Evolutionary conservation across 2,329 filamentous ascomycete genomes (phyloP), one percentile per base, ranked within the genome.

Genomic region (Venturia aucupariae): DNA sequence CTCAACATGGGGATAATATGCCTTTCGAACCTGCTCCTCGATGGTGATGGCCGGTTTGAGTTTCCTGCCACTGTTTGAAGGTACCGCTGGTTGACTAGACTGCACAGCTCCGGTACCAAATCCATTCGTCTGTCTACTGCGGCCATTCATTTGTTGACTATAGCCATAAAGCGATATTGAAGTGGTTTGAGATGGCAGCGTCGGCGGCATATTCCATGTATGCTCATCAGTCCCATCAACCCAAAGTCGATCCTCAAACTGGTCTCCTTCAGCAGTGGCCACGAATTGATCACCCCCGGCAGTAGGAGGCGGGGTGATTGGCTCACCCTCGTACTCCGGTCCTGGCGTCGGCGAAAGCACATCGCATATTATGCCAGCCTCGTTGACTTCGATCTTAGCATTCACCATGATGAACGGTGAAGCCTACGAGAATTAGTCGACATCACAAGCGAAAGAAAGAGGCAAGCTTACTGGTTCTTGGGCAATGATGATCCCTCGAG

Each of bases 221-320:
- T 27, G 59, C 38, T 42, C 59, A 22, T 41, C 24, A 41, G 35
- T 2, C n/a, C 59, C 59, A 44, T 60, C 59, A 42, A 60, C 35
- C 59, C 59, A 60, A 19, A 60, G 35, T 35, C 38, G n/a, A 38
- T 60, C n/a, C 38, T 60, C 35, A 41, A 42, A 44, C 44, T 44
- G 30, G 35, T 55, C 46, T 42, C 32, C 62, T 54, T 41, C 62
- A 57, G 62, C 39, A 41, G 46, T 35, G 48, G n/a, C 42, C 17
- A 42, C 35, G 24, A 59, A 35, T 15, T 17, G 57, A 32, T 38
- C 62, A 55, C 35, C 48, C 22, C 62, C 62, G 7, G 62, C 62
- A n/a, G 35, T 38, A 15, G 62, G 62, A 38, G 62, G 62, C 30
- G 62, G 62, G 27, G 62, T 63, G 48, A 63, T 39, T n/a, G 48